Percentiles rank a stretch among this genome's conserved stretches.
phyloP scores from a whole-genome alignment of 2,329 filamentous ascomycete species.

The Sporothrix humicola region DNA sequence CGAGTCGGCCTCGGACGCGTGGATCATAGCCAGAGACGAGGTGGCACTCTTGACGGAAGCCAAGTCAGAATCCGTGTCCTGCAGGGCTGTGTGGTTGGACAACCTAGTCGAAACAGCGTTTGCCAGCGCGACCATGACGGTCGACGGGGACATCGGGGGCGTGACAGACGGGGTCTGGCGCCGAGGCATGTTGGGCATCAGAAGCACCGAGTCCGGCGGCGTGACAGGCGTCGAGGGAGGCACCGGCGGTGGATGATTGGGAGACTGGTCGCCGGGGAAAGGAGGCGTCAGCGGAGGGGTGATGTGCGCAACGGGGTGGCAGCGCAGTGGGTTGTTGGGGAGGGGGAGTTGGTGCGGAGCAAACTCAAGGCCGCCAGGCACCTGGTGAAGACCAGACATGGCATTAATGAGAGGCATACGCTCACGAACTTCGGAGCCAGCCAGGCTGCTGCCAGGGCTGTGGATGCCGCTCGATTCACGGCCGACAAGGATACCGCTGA shows the following conservation, averaged over 20 bases:
- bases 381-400: not conserved
- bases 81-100: no score
- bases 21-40: no score
- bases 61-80: no score
- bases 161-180: no score
- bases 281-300: slow-evolving; percentile 9
- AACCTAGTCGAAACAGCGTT: no score
- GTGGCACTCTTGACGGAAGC: no score
- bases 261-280: not conserved
- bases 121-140: not conserved
- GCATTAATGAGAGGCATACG: not conserved
- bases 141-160: not conserved
- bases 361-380: not conserved
- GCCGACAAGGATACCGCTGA: not conserved
- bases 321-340: slow-evolving; percentile 27
- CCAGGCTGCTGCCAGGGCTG: not conserved
- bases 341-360: slow-evolving; percentile 30
- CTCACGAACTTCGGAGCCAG: no score
- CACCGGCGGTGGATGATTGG: slow-evolving; percentile 1
- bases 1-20: no score
- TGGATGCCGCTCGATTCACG: not conserved
- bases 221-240: slow-evolving; percentile 22
- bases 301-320: no score
- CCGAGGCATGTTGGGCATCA: not conserved
- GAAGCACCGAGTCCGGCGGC: not conserved